Base-by-base conservation (phyloP, 1,139 yeast genomes). In the Yamadazyma epiphylla region DNA sequence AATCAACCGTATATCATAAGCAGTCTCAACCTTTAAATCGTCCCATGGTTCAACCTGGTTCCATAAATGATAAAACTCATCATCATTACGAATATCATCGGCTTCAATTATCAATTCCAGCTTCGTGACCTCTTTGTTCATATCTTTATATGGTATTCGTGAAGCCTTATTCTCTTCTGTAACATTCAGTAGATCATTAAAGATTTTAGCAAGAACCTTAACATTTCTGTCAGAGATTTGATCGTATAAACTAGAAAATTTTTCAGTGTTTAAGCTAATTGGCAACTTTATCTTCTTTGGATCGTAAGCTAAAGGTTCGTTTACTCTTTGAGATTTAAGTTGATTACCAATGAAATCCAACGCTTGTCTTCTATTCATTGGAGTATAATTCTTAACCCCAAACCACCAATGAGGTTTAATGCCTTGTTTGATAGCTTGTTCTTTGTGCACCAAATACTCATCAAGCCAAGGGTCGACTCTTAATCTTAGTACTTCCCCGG, bases 381-480 rank as follows among this genome's bases (percentile, higher is more conserved):
- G 83, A 24, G 56, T 58, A 41, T 61, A 68, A 43, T 64, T 66
- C 29, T 65, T 62, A 42, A 68, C 58, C 0, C 85, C 85, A 47
- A 68, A 75, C 83, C 83, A 78, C 58, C 60, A 61, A 48, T 56
- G 68, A 36, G 63, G 75, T 39, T 44, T 59, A 47, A 49, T 58
- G 4, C 77, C 77, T 28, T 55, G 53, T 25, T 58, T 55, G 11
- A 49, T 38, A 2, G 78, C 75, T 25, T 64, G 49, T 4, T 61
- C 60, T 28, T 80, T 62, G 31, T 74, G 74, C 25, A 53, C 49
- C 31, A 50, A 58, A 3, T 82, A 80, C 45, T 78, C 84, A 27
- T 76, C 81, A 28, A 50, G 61, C 83, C 84, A 78, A 2, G 85
- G 85, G 44, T 79, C 85, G 5, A 75, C 43, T 4, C 58, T 42